Evolutionary conservation across 1,139 yeast species (phyloP), one percentile per base, ranked within the genome.

Genomic region (Debaryomyces subglobosus): DNA sequence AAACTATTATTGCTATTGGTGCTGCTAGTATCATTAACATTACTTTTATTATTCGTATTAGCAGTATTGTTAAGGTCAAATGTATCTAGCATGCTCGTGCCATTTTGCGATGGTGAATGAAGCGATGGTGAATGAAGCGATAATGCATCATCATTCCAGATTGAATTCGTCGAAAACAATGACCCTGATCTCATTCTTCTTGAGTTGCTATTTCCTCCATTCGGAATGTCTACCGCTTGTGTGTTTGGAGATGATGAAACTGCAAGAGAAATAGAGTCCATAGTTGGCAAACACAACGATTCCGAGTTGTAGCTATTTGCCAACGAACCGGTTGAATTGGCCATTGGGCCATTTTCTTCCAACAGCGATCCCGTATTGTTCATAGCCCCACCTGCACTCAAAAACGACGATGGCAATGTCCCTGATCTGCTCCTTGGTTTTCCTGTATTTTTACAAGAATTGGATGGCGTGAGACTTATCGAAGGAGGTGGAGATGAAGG

Each of bases 351-450:
- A 12, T 23, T 24, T 9, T 18, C 33, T 12, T 34, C 44, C 24
- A 34, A 29, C n/a, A 24, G 35, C 15, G 43, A 27, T 25, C 48
- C 43, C 42, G 36, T 12, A n/a, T 25, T 39, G 10, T 37, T 30
- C 23, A 12, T 27, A 13, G 25, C 25, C 6, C 38, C 39, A 4
- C 37, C 40, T 9, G 44, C 16, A n/a, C 25, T 44, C 45, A 63
- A 49, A 47, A 77, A 67, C 39, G 77, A 66, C n/a, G 82, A 73
- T 3, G 84, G 83, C 29, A 79, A 60, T 12, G 86, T 82, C 2
- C 85, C 86, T 3, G 86, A 81, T 56, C 86, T 69, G 52, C 78
- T 74, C 54, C 86, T 69, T 13, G 76, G 62, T 55, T 53, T 51
- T 21, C 23, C 42, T 27, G 52, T 41, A 33, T 55, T 48, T 21